Evolutionary conservation across 148 eudicot genomes (phyloP), one percentile per base, ranked within the genome.

Genomic region (Nyssa sinensis): DNA sequence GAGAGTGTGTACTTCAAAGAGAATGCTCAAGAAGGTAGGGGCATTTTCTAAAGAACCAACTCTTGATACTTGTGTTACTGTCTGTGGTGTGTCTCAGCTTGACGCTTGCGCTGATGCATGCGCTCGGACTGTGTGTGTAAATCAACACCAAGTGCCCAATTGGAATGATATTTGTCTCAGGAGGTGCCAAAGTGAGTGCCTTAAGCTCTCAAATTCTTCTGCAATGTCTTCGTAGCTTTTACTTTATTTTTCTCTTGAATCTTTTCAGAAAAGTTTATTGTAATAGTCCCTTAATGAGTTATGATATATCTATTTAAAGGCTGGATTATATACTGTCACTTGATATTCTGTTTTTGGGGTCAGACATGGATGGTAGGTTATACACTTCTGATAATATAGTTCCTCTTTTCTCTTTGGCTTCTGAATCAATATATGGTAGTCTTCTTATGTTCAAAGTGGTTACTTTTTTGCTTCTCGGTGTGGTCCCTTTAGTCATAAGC

Each of bases 101-200:
- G 81, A 78, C 59, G 81, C 76, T 13, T 78, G 81, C 47, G 59
- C 81, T 14, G 81, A 78, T 72, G 81, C 76, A 8, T 78, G 81
- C 39, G 76, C 76, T 29, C 58, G 81, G 29, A 78, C 77, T 2
- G 77, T 72, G n/a, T 78, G 81, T 60, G 77, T 78, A 31, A 78
- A 78, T 35, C 72, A 73, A 16, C 81, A 78, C 68, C 81, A 73
- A 30, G 81, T 78, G 5, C 81, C 81, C 13, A 62, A 67, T 67
- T 78, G 81, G 81, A 78, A 78, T 61, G 81, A 78, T 60, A 66
- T 73, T 23, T 78, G 77, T 39, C 73, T 78, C 16, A 61, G 77
- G 51, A 72, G 81, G 41, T 78, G 77, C 25, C 81, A 78, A 41
- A 78, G 77, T 78, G 81, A 78, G 53, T 78, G 81, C 67, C 77